These are phyloP conservation scores for Hypomyces perniciosus DNA, from an alignment of 2,329 filamentous ascomycete species.

Conservation along the genomic window DNA sequence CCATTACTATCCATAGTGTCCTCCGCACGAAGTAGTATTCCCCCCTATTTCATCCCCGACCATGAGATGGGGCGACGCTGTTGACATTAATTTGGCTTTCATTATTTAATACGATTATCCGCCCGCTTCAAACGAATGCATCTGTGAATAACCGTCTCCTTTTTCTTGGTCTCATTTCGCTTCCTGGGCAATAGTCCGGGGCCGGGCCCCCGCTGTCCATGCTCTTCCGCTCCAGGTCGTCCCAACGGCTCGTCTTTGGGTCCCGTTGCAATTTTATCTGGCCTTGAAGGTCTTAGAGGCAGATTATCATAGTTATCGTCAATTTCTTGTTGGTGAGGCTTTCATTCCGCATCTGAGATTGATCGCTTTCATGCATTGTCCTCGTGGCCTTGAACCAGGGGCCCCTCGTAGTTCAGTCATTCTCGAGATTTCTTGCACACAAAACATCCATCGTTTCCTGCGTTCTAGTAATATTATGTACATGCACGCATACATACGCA, in stretches of 20 bases:
- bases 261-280: background rate
- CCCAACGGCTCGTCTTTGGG: background rate
- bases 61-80: background rate
- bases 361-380: background rate
- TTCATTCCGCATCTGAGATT: background rate
- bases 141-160: background rate
- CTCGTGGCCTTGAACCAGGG: background rate
- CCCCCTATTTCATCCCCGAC: slow-evolving; percentile 2
- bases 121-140: background rate
- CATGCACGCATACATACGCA: background rate
- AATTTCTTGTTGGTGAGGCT: background rate
- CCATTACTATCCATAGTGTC: background rate
- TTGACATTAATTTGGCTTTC: background rate
- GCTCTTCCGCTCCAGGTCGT: background rate
- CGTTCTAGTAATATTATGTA: background rate
- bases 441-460: no score
- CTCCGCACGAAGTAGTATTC: background rate
- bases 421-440: no score
- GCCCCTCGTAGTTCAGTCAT: background rate
- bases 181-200: slow-evolving; percentile 25
- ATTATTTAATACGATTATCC: background rate
- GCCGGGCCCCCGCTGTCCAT: slow-evolving; percentile 16
- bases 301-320: background rate
- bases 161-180: slow-evolving; percentile 25
- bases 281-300: background rate